Conservation (phyloP, 345 rosid species). For the Populus alba region DNA sequence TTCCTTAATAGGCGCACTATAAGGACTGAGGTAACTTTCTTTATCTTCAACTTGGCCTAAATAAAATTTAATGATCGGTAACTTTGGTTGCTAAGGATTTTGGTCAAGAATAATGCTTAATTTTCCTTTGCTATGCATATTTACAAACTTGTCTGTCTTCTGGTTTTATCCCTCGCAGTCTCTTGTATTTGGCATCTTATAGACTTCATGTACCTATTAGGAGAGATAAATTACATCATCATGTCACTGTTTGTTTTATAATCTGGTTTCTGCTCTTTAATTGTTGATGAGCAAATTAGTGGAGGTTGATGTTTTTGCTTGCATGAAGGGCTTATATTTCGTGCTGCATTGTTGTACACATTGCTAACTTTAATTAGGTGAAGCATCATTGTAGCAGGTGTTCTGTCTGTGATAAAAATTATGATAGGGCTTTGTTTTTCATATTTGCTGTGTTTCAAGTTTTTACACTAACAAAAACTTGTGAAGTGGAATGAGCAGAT, state of each 20-base stretch:
- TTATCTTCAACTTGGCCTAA: neutral
- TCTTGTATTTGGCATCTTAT: neutral
- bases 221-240: neutral
- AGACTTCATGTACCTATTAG: neutral
- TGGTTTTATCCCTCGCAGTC: neutral
- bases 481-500: neutral
- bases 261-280: neutral
- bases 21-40: constrained; percentile 68
- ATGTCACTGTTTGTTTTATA: neutral
- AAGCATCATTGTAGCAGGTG: neutral
- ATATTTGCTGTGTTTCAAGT: too few species aligned
- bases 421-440: too few species aligned
- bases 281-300: neutral
- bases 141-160: neutral
- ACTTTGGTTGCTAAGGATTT: neutral
- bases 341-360: neutral
- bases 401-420: neutral
- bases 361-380: neutral
- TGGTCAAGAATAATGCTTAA: neutral
- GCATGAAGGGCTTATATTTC: neutral
- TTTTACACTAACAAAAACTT: too few species aligned
- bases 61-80: neutral
- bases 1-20: constrained; percentile 83
- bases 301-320: neutral
- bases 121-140: neutral